These are phyloP conservation scores for Gaillardinia entomophila DNA, from an alignment of 805 yeast species.

Conservation along the genomic window DNA sequence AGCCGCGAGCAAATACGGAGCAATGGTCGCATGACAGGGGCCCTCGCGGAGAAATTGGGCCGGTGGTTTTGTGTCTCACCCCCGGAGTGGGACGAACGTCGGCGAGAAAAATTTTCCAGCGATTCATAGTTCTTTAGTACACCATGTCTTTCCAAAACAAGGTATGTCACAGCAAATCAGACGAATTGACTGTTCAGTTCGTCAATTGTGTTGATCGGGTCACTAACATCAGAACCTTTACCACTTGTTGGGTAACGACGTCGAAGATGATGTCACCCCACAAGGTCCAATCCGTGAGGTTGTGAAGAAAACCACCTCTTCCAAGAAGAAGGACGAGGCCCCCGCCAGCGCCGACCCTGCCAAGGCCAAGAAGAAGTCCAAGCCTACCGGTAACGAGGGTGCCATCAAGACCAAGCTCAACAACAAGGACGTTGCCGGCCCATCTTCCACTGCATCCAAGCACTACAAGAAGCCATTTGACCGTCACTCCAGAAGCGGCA, in stretches of 20 bases:
- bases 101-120: slow-evolving; percentile 12
- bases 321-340: slow-evolving; percentile 80
- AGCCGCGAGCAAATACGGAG: no score
- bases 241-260: slow-evolving; percentile 84
- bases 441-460: slow-evolving; percentile 47
- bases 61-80: no score
- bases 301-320: slow-evolving; percentile 75
- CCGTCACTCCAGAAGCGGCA: slow-evolving; percentile 83
- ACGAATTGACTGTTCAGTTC: background rate
- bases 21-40: no score
- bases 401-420: slow-evolving; percentile 57
- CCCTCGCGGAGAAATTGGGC: no score
- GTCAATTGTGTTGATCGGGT: no score
- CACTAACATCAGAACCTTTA: slow-evolving; percentile 56
- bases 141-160: slow-evolving; percentile 44
- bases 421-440: slow-evolving; percentile 64
- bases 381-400: slow-evolving; percentile 82
- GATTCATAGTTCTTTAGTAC: slow-evolving; percentile 5
- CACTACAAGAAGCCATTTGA: slow-evolving; percentile 60
- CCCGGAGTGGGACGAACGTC: no score
- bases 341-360: slow-evolving; percentile 79
- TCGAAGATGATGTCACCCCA: slow-evolving; percentile 67
- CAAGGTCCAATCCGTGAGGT: slow-evolving; percentile 61
- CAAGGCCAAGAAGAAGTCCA: slow-evolving; percentile 68
- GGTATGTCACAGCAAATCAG: slow-evolving; percentile 24